Evolutionary conservation across 2,329 filamentous ascomycete species (phyloP).

Genomic region (Didymella arachidicola): DNA sequence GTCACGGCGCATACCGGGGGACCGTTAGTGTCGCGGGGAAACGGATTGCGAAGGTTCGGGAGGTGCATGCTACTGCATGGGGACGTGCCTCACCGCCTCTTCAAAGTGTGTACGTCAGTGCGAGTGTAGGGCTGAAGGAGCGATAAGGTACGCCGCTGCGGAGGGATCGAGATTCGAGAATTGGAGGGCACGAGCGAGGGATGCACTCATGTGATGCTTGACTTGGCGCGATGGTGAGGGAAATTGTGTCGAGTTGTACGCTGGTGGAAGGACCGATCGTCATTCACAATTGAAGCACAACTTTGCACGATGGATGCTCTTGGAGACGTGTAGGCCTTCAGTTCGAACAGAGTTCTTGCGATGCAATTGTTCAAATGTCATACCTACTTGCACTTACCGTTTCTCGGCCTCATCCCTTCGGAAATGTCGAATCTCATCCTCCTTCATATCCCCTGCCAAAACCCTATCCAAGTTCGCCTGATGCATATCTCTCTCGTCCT

Average conservation of each 20-base stretch:
- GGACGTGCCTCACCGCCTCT: constrained; percentile 8
- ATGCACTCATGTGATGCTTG: neutral
- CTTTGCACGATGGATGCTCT: neutral
- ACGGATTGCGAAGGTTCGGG: neutral
- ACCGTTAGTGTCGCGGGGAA: constrained; percentile 8
- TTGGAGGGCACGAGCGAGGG: neutral
- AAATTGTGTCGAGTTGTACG: neutral
- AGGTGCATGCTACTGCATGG: neutral
- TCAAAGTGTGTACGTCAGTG: constrained; percentile 1
- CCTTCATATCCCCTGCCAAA: constrained; percentile 25
- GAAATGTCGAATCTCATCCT: constrained; percentile 24
- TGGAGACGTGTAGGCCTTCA: neutral
- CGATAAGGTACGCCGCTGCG: neutral
- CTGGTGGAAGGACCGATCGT: neutral
- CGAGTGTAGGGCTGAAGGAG: neutral
- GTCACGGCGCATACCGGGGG: neutral
- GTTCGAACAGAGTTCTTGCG: neutral
- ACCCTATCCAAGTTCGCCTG: constrained; percentile 25
- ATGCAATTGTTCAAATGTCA: neutral
- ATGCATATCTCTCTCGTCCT: constrained; percentile 24
- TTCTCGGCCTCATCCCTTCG: constrained; percentile 8
- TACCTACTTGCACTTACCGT: neutral
- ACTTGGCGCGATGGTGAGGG: neutral
- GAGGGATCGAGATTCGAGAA: neutral
- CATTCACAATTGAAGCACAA: neutral